Percentiles rank a stretch among this genome's conserved stretches.
These are phyloP conservation scores for Phragmites australis DNA, from an alignment of 176 grass and related monocot species.

Conservation along the genomic window DNA sequence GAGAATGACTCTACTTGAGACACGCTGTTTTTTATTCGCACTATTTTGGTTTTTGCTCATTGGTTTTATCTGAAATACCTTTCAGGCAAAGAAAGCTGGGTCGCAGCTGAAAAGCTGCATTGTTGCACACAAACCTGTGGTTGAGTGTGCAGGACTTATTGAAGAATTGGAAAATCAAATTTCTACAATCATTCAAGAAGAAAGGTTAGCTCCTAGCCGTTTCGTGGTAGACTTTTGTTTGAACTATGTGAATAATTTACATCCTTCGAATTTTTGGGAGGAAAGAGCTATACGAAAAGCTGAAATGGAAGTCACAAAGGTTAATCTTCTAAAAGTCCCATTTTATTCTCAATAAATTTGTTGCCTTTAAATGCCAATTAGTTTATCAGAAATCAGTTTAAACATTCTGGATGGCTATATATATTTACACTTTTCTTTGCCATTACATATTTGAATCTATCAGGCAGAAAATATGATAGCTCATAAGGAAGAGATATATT, in stretches of 20 bases:
- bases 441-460: too few relatives aligned
- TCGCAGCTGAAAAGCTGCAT: conserved; percentile 84
- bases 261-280: not conserved
- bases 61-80: not conserved
- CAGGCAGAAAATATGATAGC: too few relatives aligned
- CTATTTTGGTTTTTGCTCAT: not conserved
- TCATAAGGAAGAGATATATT: conserved; percentile 87
- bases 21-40: not conserved
- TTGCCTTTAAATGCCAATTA: not conserved
- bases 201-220: conserved; percentile 48
- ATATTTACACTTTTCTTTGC: conserved; percentile 10
- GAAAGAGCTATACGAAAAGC: conserved; percentile 68
- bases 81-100: conserved; percentile 90
- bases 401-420: not conserved
- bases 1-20: too few relatives aligned
- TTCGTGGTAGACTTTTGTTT: conserved; percentile 11
- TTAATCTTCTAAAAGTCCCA: conserved; percentile 31
- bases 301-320: conserved; percentile 91
- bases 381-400: not conserved
- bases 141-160: conserved; percentile 78
- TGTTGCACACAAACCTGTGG: conserved; percentile 77
- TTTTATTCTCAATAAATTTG: conserved; percentile 5
- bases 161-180: conserved; percentile 85
- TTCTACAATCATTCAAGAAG: conserved; percentile 69
- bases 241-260: conserved; percentile 20